phyloP scores from a whole-genome alignment of 2,329 filamentous ascomycete species.

The Metarhizium robertsii region DNA sequence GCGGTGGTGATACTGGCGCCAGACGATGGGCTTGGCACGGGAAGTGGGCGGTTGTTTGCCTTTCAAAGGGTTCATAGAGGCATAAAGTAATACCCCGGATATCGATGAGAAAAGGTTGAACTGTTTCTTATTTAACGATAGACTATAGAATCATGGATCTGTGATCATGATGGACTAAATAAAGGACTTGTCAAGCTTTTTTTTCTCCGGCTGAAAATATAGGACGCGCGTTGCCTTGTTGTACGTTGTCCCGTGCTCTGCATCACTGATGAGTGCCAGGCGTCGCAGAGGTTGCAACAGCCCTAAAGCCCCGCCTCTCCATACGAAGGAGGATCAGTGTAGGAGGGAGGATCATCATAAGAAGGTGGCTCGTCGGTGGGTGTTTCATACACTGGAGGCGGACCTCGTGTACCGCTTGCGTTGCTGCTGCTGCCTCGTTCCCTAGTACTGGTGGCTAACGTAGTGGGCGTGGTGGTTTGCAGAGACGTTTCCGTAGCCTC shows the following conservation, averaged over 20 bases:
- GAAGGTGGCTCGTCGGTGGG: neutral
- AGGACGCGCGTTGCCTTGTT: neutral
- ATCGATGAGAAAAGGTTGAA: neutral
- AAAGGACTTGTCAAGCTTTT: neutral
- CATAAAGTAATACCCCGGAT: neutral
- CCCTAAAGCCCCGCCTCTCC: neutral
- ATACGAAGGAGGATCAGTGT: constrained; percentile 1
- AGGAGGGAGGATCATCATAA: constrained; percentile 2
- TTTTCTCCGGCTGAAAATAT: neutral
- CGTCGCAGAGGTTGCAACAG: neutral
- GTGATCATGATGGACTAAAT: constrained; percentile 1
- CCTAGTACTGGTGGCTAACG: neutral
- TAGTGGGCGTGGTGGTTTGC: neutral
- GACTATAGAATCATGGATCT: constrained; percentile 4
- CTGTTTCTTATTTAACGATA: neutral
- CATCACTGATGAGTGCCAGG: neutral
- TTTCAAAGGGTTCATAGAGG: constrained; percentile 24
- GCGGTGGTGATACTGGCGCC: constrained; percentile 59
- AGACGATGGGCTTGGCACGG: constrained; percentile 92
- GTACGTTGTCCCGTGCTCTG: neutral
- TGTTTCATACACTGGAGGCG: neutral
- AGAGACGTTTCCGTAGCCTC: neutral
- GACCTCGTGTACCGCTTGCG: neutral
- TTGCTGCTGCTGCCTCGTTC: too few relatives aligned
- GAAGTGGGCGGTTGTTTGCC: constrained; percentile 85